A percentile compares a stretch with the other conserved stretches of the same genome.
phyloP scores from a whole-genome alignment of 495 filamentous ascomycete species.

The Gamarada debralockiae region DNA sequence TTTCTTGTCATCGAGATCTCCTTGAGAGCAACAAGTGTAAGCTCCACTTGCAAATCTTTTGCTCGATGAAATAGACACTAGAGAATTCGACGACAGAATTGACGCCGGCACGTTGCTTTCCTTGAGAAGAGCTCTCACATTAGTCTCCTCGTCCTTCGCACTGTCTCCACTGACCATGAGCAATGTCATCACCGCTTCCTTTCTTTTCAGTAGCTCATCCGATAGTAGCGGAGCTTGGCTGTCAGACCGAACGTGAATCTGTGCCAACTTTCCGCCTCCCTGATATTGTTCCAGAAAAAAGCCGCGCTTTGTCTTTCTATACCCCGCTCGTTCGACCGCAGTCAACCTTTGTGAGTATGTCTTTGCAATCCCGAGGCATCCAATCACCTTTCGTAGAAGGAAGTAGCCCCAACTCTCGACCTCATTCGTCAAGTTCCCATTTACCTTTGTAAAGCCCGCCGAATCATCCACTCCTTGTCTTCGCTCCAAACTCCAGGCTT shows the following conservation, averaged over 20 bases:
- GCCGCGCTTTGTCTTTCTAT: constrained; percentile 18
- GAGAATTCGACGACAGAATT: background rate
- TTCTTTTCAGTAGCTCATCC: background rate
- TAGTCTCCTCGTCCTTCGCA: background rate
- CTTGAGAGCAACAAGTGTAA: background rate
- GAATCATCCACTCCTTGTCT: constrained; percentile 9
- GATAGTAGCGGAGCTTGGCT: constrained; percentile 4
- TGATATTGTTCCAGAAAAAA: constrained; percentile 22
- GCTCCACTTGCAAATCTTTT: background rate
- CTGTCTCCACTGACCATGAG: background rate
- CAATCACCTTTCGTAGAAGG: background rate
- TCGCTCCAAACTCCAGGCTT: constrained; percentile 1
- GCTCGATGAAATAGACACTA: background rate
- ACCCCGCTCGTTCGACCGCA: constrained; percentile 19
- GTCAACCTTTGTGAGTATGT: background rate
- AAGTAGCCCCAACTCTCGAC: background rate
- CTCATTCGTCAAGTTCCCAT: constrained; percentile 2
- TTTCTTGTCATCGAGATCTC: background rate
- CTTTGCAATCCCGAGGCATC: background rate
- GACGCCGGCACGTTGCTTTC: background rate
- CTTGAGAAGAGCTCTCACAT: background rate
- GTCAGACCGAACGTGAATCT: constrained; percentile 24
- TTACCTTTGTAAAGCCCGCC: constrained; percentile 1
- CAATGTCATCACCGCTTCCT: background rate
- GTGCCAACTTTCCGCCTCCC: constrained; percentile 25